Base-by-base conservation (phyloP, 2,329 filamentous ascomycete genomes). In the Pseudonectria buxi region DNA sequence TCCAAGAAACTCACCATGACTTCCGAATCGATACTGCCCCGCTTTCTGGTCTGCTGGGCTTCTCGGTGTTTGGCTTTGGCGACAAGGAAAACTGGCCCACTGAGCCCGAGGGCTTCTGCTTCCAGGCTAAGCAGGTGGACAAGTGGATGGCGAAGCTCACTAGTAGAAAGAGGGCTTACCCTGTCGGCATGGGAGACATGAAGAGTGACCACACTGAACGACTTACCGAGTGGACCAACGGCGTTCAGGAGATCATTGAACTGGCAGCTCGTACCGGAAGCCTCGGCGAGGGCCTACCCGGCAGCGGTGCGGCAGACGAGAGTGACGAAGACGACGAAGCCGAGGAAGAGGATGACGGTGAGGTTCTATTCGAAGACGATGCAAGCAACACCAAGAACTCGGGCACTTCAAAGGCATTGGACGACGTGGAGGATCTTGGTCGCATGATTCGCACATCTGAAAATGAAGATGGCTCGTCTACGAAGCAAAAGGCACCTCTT, bases 141-240 rank as follows among this genome's bases (percentile, higher is more conserved):
- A 88, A 80, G 57, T 96, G 92, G 90, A 86, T 98, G 84, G 88
- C 90, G n/a, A 94, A 88, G 56, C 64, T 98, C 52, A 95, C 89
- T 0, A 82, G 77, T 2, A 76, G 83, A 43, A 95, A 90, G 64
- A 74, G 89, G 55, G 89, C 87, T 1, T 96, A 83, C 51, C 90
- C 90, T 0, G 68, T 96, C 6, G 92, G 92, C 4, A 81, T 90
- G 71, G 87, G 84, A 3, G 88, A 96, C 60, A 76, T 84, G 38
- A 94, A 88, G 61, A 71, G 64, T n/a, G 83, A 92, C 55, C 76
- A 79, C 14, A 65, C 69, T 14, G 61, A 74, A 32, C 70, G 83
- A 16, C 59, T 96, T 35, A 62, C 72, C 24, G 87, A 95, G 57
- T 98, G 90, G 90, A 69, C 73, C 7, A 59, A 69, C 14, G 90